A percentile compares a stretch with the other conserved stretches of the same genome.
These are phyloP conservation scores for Cladophialophora exuberans DNA, from an alignment of 2,329 filamentous ascomycete genomes.

Conservation along the genomic window DNA sequence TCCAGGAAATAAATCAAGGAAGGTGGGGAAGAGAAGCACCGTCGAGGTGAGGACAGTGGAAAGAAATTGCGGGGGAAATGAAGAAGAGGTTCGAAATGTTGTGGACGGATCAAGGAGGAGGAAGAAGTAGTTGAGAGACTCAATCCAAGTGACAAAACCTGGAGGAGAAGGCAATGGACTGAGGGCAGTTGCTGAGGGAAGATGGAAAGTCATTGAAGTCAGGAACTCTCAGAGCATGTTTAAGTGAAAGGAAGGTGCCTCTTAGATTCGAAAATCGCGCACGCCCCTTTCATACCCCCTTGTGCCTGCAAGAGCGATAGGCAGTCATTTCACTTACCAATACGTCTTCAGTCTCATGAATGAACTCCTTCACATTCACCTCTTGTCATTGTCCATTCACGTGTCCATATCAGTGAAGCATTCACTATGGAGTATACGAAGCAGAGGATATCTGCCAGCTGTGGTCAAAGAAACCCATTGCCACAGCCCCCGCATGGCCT, in stretches of 20 bases:
- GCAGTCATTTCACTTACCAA: too few species aligned
- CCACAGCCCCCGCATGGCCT: slow-evolving; percentile 55
- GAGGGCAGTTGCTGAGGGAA: slow-evolving; percentile 6
- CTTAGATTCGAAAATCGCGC: too few species aligned
- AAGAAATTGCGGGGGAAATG: slow-evolving; percentile 23
- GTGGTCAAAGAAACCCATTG: slow-evolving; percentile 60
- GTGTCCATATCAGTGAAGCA: background rate
- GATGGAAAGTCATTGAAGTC: background rate
- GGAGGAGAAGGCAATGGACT: background rate
- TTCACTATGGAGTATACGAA: slow-evolving; percentile 42
- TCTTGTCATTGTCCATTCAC: background rate
- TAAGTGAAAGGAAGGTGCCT: too few species aligned
- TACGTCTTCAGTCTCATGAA: too few species aligned
- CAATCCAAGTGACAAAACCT: background rate
- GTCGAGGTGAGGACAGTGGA: slow-evolving; percentile 17
- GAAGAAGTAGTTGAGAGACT: slow-evolving; percentile 22
- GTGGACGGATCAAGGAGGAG: slow-evolving; percentile 28
- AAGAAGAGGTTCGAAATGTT: slow-evolving; percentile 23
- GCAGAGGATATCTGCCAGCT: slow-evolving; percentile 55
- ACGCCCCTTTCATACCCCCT: too few species aligned
- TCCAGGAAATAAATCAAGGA: slow-evolving; percentile 22
- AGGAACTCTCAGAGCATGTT: background rate
- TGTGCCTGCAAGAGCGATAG: too few species aligned
- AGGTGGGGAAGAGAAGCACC: slow-evolving; percentile 15
- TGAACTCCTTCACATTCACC: too few species aligned